Base-by-base conservation (phyloP, 202 grass and related monocot genomes). In the Alloteropsis angusta region DNA sequence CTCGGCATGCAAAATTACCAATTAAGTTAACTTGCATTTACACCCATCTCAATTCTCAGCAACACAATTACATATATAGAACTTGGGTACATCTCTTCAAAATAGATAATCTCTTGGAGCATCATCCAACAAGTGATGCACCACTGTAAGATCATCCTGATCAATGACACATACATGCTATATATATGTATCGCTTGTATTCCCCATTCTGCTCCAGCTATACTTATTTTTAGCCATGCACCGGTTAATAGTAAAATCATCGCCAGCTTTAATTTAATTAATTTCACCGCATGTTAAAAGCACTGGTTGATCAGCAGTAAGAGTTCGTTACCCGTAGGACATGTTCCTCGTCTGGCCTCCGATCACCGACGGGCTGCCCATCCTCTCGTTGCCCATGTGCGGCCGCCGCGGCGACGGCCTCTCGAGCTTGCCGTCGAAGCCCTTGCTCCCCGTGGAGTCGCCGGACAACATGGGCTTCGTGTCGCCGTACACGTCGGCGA, bases 341-440 rank as follows among this genome's bases (percentile, higher is more conserved):
- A 92, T 37, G 76, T 92, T 96, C 80, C 87, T 90, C 30, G 75
- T 71, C 72, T 74, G 81, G 25, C 62, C 52, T 46, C 85, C 76
- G 59, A 98, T 79, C 86, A 92, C 85, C 34, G 89, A 80, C 75
- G 86, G 68, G 85, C 85, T 87, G 30, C 75, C 90, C 71, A 92
- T 88, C 49, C 89, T 88, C 59, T 96, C 76, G 23, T 81, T 45
- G 12, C 78, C 73, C 45, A 92, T 82, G 50, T 84, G 83, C 67
- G 87, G 82, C 66, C 91, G 88, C 79, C 87, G 79, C 39, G 86
- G 85, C 16, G 90, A 93, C 2, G 84, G 83, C 82, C 82, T 91
- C 76, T 95, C 90, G 12, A 89, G 80, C 88, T 89, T 95, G 21
- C 74, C 23, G 3, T 92, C 84, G 54, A 76, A 83, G 22, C 80